Conservation (phyloP, 129 eudicot genomes). For the Arctium minus region DNA sequence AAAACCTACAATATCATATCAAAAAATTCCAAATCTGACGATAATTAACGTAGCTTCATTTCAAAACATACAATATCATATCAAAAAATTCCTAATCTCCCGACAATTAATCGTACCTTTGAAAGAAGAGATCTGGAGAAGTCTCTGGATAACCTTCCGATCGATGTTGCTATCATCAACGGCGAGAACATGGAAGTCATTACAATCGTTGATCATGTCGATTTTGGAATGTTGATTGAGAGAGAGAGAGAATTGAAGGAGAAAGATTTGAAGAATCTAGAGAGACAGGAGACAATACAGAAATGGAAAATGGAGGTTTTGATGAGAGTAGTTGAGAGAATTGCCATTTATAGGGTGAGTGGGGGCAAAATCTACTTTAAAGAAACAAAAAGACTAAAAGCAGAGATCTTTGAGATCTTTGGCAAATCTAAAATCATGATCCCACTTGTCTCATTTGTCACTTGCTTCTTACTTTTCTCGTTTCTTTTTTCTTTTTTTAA, state of each 20-base stretch:
- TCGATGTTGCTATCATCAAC: slow-evolving; percentile 39
- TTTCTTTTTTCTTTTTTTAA: no score
- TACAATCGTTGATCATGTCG: slow-evolving; percentile 6
- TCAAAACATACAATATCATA: no score
- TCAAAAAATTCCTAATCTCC: not conserved
- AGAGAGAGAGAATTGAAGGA: not conserved
- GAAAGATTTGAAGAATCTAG: slow-evolving; percentile 26
- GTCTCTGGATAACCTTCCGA: slow-evolving; percentile 32
- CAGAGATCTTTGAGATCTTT: slow-evolving; percentile 29
- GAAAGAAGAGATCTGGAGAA: slow-evolving; percentile 29
- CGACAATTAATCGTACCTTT: slow-evolving; percentile 14
- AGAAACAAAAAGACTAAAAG: slow-evolving; percentile 33
- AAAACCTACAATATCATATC: not conserved
- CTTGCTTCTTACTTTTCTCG: not conserved
- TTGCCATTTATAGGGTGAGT: slow-evolving; percentile 34
- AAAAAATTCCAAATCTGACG: not conserved
- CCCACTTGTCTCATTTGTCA: slow-evolving; percentile 29
- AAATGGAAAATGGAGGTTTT: slow-evolving; percentile 25
- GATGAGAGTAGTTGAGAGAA: slow-evolving; percentile 26
- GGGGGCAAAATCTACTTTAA: slow-evolving; percentile 34
- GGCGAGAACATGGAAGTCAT: slow-evolving; percentile 34
- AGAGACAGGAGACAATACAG: slow-evolving; percentile 14
- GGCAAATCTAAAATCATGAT: slow-evolving; percentile 30
- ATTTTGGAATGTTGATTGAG: not conserved
- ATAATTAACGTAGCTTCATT: no score